Evolutionary conservation across 2,329 filamentous ascomycete genomes (phyloP), one percentile per base, ranked within the genome.

Genomic region (Karstenula rhodostoma): DNA sequence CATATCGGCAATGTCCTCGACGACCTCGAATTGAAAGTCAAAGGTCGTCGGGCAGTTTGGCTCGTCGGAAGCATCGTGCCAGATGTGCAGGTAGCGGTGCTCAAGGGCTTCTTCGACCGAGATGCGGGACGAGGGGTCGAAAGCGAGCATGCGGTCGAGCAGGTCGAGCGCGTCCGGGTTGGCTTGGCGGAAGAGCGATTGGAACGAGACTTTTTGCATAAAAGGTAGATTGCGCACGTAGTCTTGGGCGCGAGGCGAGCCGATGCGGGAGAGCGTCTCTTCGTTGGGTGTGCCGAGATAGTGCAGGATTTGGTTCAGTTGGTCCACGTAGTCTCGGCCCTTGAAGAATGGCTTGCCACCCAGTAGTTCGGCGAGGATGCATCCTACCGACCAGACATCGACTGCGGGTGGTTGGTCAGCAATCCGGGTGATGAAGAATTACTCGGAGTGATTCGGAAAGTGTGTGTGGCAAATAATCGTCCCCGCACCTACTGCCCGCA

Each of bases 271-370:
- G 22, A 99, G 86, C 0, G 95, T 99, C 77, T 96, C 93, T 79
- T 98, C 94, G 75, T 94, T 96, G 43, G 95, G 95, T 1, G 94
- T 99, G 66, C 95, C 95, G 56, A 99, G 90, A 78, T 96, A 97
- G 84, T 98, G 94, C 58, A 99, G 87, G 75, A 99, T 99, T 82
- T 99, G 95, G 85, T 99, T 99, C 67, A 99, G 88, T 84, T 99
- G 95, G 81, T 99, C 95, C 79, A 99, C 95, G 75, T 99, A 99
- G 83, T 99, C 95, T 64, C 95, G 92, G 60, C 95, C 95, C 83
- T 99, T 99, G 86, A 99, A 98, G 86, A 99, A 99, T 46, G 95
- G 95, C 61, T 96, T 91, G 61, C 95, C 94, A 64, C 95, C 95
- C 37, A 99, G 88, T 13, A 99, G 88, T 80, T 99, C 95, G 56